A percentile compares a stretch with the other conserved stretches of the same genome.
These are phyloP conservation scores for Wickerhamomyces pijperi DNA, from an alignment of 805 yeast species.

Conservation along the genomic window DNA sequence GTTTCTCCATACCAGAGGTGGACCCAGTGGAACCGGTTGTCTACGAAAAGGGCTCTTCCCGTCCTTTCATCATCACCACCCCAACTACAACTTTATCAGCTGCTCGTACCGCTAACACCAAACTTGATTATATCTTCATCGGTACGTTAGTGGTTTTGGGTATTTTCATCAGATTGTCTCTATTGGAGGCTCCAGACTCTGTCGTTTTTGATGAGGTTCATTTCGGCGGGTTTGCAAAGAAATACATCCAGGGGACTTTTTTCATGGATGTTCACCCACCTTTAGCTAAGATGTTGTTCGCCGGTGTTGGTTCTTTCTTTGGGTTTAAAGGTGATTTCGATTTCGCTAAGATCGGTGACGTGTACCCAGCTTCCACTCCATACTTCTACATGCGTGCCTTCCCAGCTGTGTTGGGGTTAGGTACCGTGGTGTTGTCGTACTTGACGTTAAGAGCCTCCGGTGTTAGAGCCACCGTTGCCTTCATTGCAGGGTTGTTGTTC, in stretches of 20 bases:
- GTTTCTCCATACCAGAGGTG: not conserved
- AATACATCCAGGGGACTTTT: slow-evolving; percentile 55
- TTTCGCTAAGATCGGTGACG: slow-evolving; percentile 56
- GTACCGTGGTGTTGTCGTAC: slow-evolving; percentile 54
- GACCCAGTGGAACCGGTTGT: slow-evolving; percentile 36
- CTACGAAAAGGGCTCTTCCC: slow-evolving; percentile 35
- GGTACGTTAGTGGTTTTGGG: slow-evolving; percentile 39
- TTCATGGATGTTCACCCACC: slow-evolving; percentile 80
- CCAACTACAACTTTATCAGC: slow-evolving; percentile 30
- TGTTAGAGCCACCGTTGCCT: slow-evolving; percentile 52
- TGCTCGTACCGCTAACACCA: slow-evolving; percentile 28
- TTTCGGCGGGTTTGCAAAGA: slow-evolving; percentile 92
- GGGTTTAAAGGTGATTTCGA: slow-evolving; percentile 66
- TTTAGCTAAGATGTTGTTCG: slow-evolving; percentile 63
- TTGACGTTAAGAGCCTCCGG: slow-evolving; percentile 65
- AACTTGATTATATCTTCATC: slow-evolving; percentile 29
- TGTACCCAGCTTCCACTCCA: slow-evolving; percentile 46
- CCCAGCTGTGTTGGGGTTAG: slow-evolving; percentile 59
- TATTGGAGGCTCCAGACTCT: slow-evolving; percentile 58
- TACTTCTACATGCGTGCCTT: slow-evolving; percentile 59
- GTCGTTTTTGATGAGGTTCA: slow-evolving; percentile 92
- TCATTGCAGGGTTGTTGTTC: slow-evolving; percentile 43
- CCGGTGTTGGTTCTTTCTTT: slow-evolving; percentile 54
- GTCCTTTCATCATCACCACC: slow-evolving; percentile 44
- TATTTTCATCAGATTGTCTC: slow-evolving; percentile 44